These are phyloP conservation scores for Pilaira anomala DNA, from an alignment of 192 early-diverging fungal genomes.

Conservation along the genomic window DNA sequence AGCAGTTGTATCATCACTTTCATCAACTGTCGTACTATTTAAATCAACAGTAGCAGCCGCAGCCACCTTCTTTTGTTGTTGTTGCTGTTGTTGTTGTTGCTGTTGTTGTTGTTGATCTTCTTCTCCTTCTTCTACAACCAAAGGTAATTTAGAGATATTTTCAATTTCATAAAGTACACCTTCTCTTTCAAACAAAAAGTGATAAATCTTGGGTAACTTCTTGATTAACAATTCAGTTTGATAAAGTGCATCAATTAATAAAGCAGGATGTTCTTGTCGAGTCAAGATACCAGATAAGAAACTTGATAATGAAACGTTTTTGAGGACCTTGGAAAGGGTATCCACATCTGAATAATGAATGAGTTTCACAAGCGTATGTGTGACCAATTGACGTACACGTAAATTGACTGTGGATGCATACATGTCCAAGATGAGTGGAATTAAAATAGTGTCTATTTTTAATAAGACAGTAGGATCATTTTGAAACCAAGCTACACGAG, in stretches of 20 bases:
- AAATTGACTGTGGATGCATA: slow-evolving; percentile 66
- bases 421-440: slow-evolving; percentile 72
- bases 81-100: neutral
- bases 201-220: slow-evolving; percentile 58
- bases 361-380: slow-evolving; percentile 58
- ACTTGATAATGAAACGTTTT: slow-evolving; percentile 45
- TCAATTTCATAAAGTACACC: slow-evolving; percentile 66
- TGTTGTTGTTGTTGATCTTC: neutral
- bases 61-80: neutral
- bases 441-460: slow-evolving; percentile 44
- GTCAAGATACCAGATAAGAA: slow-evolving; percentile 48
- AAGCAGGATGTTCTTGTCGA: slow-evolving; percentile 47
- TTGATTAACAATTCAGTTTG: slow-evolving; percentile 61
- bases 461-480: slow-evolving; percentile 36
- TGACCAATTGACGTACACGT: slow-evolving; percentile 59
- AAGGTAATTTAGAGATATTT: slow-evolving; percentile 11
- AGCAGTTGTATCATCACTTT: slow-evolving; percentile 6
- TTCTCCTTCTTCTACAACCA: slow-evolving; percentile 13
- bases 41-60: too few relatives aligned
- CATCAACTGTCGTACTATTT: neutral
- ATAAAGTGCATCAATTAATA: slow-evolving; percentile 57
- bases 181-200: slow-evolving; percentile 64
- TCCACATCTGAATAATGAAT: slow-evolving; percentile 46
- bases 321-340: slow-evolving; percentile 45
- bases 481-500: slow-evolving; percentile 34